A percentile compares a stretch with the other conserved stretches of the same genome.
Evolutionary conservation across 345 rosid species (phyloP).

Genomic region (Salix brachista): DNA sequence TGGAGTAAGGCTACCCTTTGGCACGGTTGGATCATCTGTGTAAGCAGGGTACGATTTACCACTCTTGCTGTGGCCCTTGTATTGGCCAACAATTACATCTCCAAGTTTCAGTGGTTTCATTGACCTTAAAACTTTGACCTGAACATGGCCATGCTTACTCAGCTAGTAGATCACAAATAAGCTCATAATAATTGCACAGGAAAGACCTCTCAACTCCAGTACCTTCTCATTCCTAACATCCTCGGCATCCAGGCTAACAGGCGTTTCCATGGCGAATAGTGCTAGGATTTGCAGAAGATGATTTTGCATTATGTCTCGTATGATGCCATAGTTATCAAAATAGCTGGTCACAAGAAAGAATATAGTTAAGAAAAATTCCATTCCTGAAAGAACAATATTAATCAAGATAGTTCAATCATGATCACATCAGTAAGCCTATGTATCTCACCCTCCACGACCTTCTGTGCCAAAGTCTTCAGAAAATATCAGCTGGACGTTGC

Average conservation of each 20-base stretch:
- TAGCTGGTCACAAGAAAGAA: conserved; percentile 37
- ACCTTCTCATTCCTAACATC: conserved; percentile 93
- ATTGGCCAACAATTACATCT: conserved; percentile 78
- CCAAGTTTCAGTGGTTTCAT: conserved; percentile 72
- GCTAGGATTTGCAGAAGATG: conserved; percentile 90
- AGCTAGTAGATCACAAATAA: background rate
- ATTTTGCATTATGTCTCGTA: conserved; percentile 91
- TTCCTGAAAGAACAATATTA: background rate
- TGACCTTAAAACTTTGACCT: conserved; percentile 92
- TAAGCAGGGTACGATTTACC: conserved; percentile 57
- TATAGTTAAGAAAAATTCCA: background rate
- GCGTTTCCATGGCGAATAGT: conserved; percentile 96
- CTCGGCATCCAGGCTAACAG: conserved; percentile 93
- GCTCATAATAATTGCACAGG: background rate
- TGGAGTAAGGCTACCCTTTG: conserved; percentile 67
- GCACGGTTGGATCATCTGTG: conserved; percentile 72
- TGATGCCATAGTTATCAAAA: conserved; percentile 84
- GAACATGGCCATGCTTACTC: background rate
- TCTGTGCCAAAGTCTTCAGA: conserved; percentile 96
- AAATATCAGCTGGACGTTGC: conserved; percentile 82
- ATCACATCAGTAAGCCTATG: background rate
- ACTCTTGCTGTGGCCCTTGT: conserved; percentile 73
- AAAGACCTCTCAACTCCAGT: background rate
- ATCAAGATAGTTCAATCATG: background rate
- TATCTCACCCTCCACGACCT: conserved; percentile 85